Conservation (phyloP, 1,284 basidiomycete species). For the Papiliotrema fonsecae region DNA sequence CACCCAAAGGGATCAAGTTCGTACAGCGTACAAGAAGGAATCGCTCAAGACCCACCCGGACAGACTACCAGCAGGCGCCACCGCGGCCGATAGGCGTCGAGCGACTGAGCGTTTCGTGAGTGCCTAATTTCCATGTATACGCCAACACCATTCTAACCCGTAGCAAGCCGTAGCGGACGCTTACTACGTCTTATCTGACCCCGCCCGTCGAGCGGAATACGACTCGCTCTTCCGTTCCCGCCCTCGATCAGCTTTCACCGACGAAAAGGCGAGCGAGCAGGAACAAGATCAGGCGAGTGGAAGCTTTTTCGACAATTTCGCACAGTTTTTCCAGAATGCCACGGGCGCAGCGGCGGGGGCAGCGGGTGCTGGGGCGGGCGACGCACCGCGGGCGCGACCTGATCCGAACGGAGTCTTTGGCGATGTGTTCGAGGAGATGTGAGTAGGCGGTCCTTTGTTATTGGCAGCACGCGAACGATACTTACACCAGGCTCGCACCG, state of each 20-base stretch:
- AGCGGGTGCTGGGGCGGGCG: slow-evolving; percentile 5
- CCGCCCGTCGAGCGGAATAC: slow-evolving; percentile 71
- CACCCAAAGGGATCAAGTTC: slow-evolving; percentile 42
- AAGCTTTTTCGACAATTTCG: slow-evolving; percentile 73
- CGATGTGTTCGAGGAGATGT: slow-evolving; percentile 83
- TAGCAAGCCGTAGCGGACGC: slow-evolving; percentile 83
- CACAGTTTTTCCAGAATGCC: slow-evolving; percentile 58
- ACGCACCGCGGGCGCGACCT: slow-evolving; percentile 52
- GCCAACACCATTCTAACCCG: not conserved
- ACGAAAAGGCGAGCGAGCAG: slow-evolving; percentile 34
- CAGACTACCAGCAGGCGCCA: slow-evolving; percentile 65
- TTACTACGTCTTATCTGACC: slow-evolving; percentile 89
- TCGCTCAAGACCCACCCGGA: slow-evolving; percentile 78
- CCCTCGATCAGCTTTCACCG: slow-evolving; percentile 35
- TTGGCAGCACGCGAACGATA: not conserved
- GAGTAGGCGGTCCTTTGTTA: slow-evolving; percentile 22
- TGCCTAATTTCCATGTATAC: slow-evolving; percentile 4
- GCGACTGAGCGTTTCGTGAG: slow-evolving; percentile 70
- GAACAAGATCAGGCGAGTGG: slow-evolving; percentile 61
- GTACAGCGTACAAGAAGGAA: slow-evolving; percentile 46
- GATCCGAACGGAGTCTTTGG: slow-evolving; percentile 77
- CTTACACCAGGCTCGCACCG: slow-evolving; percentile 38
- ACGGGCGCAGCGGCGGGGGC: slow-evolving; percentile 38
- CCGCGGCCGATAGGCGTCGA: slow-evolving; percentile 61
- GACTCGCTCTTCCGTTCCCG: slow-evolving; percentile 59